Percentiles rank a stretch among this genome's conserved stretches.
Conservation (phyloP, 1,284 basidiomycete species). For the Cryptococcus sp. region DNA sequence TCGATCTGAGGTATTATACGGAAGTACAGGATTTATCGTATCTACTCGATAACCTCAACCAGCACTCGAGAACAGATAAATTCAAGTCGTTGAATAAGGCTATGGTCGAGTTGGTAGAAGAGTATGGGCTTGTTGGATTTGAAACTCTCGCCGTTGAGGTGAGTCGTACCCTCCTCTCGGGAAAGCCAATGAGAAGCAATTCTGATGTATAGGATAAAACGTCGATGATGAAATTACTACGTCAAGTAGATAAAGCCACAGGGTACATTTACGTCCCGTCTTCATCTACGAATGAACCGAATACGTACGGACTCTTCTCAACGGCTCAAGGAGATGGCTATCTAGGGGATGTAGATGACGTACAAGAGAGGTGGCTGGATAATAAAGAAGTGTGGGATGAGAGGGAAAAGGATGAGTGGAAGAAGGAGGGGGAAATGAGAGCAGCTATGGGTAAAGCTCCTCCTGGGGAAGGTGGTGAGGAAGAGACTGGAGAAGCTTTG, state of each 20-base stretch:
- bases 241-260: conserved; percentile 77
- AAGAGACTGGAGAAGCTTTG: background rate
- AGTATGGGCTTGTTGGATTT: conserved; percentile 90
- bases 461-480: background rate
- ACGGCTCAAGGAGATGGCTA: conserved; percentile 57
- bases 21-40: conserved; percentile 95
- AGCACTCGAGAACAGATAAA: conserved; percentile 59
- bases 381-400: conserved; percentile 71
- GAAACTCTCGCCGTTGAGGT: conserved; percentile 96
- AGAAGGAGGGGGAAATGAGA: conserved; percentile 43
- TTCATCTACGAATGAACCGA: conserved; percentile 52
- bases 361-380: conserved; percentile 86
- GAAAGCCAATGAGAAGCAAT: background rate
- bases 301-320: conserved; percentile 63
- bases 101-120: conserved; percentile 87
- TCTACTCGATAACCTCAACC: conserved; percentile 66
- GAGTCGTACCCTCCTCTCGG: conserved; percentile 18
- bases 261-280: conserved; percentile 70
- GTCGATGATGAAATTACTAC: conserved; percentile 82
- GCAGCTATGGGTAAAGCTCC: background rate
- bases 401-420: conserved; percentile 58
- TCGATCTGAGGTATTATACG: conserved; percentile 97
- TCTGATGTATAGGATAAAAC: conserved; percentile 65
- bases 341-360: conserved; percentile 64
- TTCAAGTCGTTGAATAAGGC: conserved; percentile 79